Evolutionary conservation across 2,329 filamentous ascomycete species (phyloP), one percentile per base, ranked within the genome.

Genomic region (Verruconis gallopava): DNA sequence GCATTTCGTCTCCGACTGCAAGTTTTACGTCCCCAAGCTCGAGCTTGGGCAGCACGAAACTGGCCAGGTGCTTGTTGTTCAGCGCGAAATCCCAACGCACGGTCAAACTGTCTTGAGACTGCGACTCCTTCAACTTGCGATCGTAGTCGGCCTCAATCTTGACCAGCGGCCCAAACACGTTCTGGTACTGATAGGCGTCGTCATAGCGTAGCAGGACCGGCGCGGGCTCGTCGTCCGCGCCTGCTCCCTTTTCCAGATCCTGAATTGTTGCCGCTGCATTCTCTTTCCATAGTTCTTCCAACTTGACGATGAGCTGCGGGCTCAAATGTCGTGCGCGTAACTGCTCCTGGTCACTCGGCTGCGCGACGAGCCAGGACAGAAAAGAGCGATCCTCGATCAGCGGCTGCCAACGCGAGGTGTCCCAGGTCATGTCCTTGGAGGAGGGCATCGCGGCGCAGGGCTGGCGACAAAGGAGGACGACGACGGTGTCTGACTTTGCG

Each of bases 71-170:
- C 67, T 96, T 98, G 68, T 93, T 93, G 67, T 98, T 98, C 37
- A 98, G 69, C 49, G 88, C 91, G 52, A 85, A 79, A 56, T 95
- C 85, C 91, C 91, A 98, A 43, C 85, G 81, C 46, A 98, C 86
- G 32, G 88, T 75, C 32, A 98, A 67, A n/a, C 84, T 84, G 63
- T 98, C 91, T 63, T 98, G 91, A 2, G 86, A 94, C 60, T 98
- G 91, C 1, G 89, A 86, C 60, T 98, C 91, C 65, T 98, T 98
- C 53, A 98, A 72, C 64, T 98, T 96, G 62, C 93, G 89, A 62
- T 98, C 91, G 57, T 98, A 98, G 63, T 98, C 91, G 34, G 91
- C 93, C 61, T 98, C 91, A 63, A 98, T 98, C 68, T 96, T 98
- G 54, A 98, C 93, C 12, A 98, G 71, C 1, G 91, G 91, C 0